Conservation (phyloP, 176 grass and related monocot genomes). For the bread wheat (Triticum aestivum) region DNA sequence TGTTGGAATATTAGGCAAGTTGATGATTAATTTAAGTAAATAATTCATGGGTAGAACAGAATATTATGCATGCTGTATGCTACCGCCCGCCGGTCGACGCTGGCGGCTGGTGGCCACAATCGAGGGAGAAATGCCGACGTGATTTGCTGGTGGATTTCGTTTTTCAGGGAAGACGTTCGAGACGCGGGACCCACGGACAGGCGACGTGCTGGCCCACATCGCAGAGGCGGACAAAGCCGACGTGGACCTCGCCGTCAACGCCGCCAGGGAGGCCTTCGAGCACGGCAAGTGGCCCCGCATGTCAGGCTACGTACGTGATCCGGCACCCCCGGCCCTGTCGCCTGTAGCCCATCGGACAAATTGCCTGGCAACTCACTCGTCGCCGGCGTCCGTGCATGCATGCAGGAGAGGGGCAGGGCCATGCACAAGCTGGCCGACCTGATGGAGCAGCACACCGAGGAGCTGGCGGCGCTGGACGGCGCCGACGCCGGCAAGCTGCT, state of each 20-base stretch:
- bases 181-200: slow-evolving; percentile 68
- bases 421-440: slow-evolving; percentile 73
- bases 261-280: slow-evolving; percentile 82
- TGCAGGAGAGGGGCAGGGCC: slow-evolving; percentile 66
- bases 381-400: neutral
- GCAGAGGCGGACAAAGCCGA: slow-evolving; percentile 66
- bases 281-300: slow-evolving; percentile 88
- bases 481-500: slow-evolving; percentile 81
- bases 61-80: too few relatives aligned
- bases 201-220: slow-evolving; percentile 62
- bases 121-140: too few relatives aligned
- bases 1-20: too few relatives aligned
- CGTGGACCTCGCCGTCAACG: slow-evolving; percentile 66
- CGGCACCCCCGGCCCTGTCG: neutral
- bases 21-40: too few relatives aligned
- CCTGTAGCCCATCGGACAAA: neutral
- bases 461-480: slow-evolving; percentile 66
- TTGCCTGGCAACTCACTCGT: neutral
- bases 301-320: slow-evolving; percentile 72
- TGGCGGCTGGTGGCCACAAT: too few relatives aligned
- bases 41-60: too few relatives aligned
- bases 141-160: neutral
- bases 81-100: too few relatives aligned
- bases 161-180: slow-evolving; percentile 66
- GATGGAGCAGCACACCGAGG: slow-evolving; percentile 67